A percentile compares a stretch with the other conserved stretches of the same genome.
Evolutionary conservation across 2,329 filamentous ascomycete genomes (phyloP).

Genomic region (Pestalotiopsis sp.): DNA sequence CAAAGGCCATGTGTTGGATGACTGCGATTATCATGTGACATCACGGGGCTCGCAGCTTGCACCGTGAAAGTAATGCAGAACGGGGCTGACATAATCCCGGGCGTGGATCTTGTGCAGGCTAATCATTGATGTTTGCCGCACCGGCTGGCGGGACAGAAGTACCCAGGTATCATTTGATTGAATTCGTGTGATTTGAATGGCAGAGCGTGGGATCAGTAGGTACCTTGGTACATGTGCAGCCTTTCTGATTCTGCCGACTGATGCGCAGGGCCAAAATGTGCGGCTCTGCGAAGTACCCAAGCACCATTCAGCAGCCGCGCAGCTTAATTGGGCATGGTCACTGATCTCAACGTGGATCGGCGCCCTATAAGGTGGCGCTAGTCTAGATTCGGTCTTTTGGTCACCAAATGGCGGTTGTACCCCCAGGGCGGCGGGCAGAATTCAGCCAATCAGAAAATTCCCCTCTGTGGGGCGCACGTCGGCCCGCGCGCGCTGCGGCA

Average conservation of each 20-base stretch:
- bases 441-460: background rate
- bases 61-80: background rate
- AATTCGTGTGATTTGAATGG: too few species aligned
- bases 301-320: background rate
- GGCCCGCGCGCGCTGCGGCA: background rate
- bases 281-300: background rate
- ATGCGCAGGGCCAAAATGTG: too few species aligned
- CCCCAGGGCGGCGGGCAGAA: background rate
- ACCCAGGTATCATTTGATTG: background rate
- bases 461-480: background rate
- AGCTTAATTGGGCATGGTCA: background rate
- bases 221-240: too few species aligned
- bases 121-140: background rate
- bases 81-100: background rate
- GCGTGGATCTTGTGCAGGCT: background rate
- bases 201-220: too few species aligned
- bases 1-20: too few species aligned
- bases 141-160: background rate
- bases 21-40: too few species aligned
- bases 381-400: background rate
- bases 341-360: background rate
- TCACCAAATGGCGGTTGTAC: background rate
- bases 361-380: background rate
- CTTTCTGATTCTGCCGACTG: too few species aligned
- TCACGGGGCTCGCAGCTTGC: background rate